A percentile compares a stretch with the other conserved stretches of the same genome.
Conservation (phyloP, 306 rosid species). For the Psophocarpus tetragonolobus region DNA sequence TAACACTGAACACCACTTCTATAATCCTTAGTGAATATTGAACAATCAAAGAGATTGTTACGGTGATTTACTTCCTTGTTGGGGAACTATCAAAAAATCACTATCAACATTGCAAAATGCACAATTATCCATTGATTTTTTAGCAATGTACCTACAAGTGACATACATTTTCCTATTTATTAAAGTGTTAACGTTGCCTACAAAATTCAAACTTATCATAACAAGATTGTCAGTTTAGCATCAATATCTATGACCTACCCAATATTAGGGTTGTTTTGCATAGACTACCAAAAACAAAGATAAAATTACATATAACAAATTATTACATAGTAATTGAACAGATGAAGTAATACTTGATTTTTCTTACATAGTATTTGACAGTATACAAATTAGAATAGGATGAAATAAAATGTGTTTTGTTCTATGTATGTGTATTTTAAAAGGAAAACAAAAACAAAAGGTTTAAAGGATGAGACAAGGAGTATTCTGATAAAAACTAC, state of each 20-base stretch:
- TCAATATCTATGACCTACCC: not conserved
- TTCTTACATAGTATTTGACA: not conserved
- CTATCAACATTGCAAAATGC: slow-evolving; percentile 97
- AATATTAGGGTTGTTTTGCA: not conserved
- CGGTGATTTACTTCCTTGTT: slow-evolving; percentile 77
- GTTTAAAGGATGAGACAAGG: not conserved
- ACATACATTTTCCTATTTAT: slow-evolving; percentile 10
- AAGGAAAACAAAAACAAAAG: not conserved
- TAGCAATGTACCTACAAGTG: slow-evolving; percentile 74
- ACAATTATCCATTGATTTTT: slow-evolving; percentile 81
- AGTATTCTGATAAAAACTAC: not conserved
- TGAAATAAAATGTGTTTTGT: not conserved
- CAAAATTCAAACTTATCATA: slow-evolving; percentile 3
- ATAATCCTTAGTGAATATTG: slow-evolving; percentile 13
- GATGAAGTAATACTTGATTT: not conserved
- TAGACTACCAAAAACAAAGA: not conserved
- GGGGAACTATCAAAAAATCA: slow-evolving; percentile 89
- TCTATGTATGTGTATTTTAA: not conserved
- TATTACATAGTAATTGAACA: not conserved
- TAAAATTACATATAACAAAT: not conserved
- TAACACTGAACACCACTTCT: not conserved
- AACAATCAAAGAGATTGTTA: slow-evolving; percentile 31
- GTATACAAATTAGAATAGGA: not conserved
- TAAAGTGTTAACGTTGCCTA: not conserved
- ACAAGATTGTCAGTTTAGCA: not conserved